Evolutionary conservation across 2,329 filamentous ascomycete genomes (phyloP).

Genomic region (Talaromyces sp.): DNA sequence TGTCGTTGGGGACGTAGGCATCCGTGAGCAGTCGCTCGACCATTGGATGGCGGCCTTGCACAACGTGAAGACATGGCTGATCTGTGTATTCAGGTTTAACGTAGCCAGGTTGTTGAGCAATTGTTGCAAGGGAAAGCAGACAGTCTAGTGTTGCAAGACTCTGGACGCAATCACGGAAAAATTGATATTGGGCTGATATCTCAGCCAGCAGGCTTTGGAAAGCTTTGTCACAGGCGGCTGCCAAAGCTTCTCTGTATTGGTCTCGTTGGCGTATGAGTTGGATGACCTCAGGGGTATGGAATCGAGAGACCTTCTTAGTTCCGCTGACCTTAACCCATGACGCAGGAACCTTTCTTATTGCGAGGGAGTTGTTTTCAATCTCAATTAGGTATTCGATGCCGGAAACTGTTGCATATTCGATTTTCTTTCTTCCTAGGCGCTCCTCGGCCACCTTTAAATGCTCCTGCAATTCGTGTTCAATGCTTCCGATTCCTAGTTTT

Average conservation of each 20-base stretch:
- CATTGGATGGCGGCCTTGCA: slow-evolving; percentile 86
- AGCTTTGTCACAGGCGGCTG: slow-evolving; percentile 84
- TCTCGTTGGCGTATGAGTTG: slow-evolving; percentile 83
- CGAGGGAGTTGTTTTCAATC: slow-evolving; percentile 70
- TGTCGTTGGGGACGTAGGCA: slow-evolving; percentile 89
- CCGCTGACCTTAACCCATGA: slow-evolving; percentile 95
- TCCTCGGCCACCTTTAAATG: slow-evolving; percentile 73
- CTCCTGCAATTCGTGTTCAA: slow-evolving; percentile 83
- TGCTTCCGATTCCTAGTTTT: slow-evolving; percentile 86
- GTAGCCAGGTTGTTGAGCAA: slow-evolving; percentile 87
- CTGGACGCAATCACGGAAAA: slow-evolving; percentile 84
- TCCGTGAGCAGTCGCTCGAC: slow-evolving; percentile 87
- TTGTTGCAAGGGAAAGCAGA: slow-evolving; percentile 79
- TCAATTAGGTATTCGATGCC: slow-evolving; percentile 96
- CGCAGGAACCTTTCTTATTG: slow-evolving; percentile 84
- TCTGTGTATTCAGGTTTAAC: slow-evolving; percentile 71
- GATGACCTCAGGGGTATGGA: slow-evolving; percentile 90
- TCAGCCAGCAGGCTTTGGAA: slow-evolving; percentile 72
- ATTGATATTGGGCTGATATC: slow-evolving; percentile 83
- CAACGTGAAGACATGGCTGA: slow-evolving; percentile 69
- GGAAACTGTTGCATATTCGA: slow-evolving; percentile 79
- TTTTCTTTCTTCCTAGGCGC: slow-evolving; percentile 71
- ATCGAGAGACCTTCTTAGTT: slow-evolving; percentile 88
- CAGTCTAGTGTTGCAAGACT: slow-evolving; percentile 87
- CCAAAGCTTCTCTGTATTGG: slow-evolving; percentile 90